Percentiles rank a stretch among this genome's conserved stretches.
Conservation (phyloP, 2,329 filamentous ascomycete species). For the Xylaria multiplex region DNA sequence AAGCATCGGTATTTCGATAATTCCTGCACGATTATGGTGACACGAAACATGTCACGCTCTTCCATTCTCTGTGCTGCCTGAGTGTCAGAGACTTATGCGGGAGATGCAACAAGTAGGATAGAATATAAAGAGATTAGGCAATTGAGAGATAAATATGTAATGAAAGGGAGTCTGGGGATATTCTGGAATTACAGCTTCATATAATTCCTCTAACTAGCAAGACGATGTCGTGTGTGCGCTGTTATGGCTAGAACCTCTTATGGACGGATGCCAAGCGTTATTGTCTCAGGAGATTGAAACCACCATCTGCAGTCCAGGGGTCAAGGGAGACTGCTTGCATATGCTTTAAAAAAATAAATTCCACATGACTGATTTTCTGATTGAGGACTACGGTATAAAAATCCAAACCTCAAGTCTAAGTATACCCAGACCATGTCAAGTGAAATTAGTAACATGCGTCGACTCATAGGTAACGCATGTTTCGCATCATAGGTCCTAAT, state of each 20-base stretch:
- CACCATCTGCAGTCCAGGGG: not conserved
- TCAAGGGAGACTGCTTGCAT: not conserved
- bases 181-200: not conserved
- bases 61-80: not conserved
- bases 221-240: slow-evolving; percentile 2
- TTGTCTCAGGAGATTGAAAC: not conserved
- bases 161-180: not conserved
- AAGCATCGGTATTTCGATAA: not conserved
- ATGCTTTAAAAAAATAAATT: not conserved
- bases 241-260: slow-evolving; percentile 1
- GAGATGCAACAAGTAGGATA: no score
- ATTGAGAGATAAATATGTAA: not conserved
- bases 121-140: no score
- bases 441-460: slow-evolving; percentile 12
- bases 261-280: not conserved
- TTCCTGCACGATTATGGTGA: not conserved
- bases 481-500: not conserved
- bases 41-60: not conserved
- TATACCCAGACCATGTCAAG: not conserved
- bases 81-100: no score
- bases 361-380: not conserved
- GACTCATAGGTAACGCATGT: not conserved
- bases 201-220: not conserved
- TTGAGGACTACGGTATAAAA: not conserved
- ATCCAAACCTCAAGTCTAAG: not conserved